Conservation (phyloP, 345 rosid species). For the Cardiospermum halicacabum region DNA sequence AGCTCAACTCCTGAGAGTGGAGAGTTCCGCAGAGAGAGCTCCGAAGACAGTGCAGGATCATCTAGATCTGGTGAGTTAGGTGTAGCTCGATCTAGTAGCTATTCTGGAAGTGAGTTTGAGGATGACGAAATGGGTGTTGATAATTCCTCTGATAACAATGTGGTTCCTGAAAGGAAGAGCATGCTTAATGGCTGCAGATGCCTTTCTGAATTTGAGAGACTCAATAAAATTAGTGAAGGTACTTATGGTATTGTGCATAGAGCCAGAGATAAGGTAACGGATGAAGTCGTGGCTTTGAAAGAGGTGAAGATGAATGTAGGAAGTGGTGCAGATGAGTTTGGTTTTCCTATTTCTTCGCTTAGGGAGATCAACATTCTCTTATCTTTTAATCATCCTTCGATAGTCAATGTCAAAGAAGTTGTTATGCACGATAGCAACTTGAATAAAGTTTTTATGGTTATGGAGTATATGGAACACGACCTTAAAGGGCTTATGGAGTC, state of each 20-base stretch:
- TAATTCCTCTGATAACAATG: constrained; percentile 17
- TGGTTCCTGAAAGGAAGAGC: constrained; percentile 23
- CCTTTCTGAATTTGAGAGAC: constrained; percentile 60
- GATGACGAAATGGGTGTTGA: constrained; percentile 24
- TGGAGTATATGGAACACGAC: constrained; percentile 94
- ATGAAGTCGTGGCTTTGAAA: constrained; percentile 77
- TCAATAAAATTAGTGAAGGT: constrained; percentile 81
- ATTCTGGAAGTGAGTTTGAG: constrained; percentile 26
- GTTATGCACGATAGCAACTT: constrained; percentile 46
- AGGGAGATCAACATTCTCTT: constrained; percentile 85
- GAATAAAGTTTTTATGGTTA: constrained; percentile 74
- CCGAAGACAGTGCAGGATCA: constrained; percentile 21
- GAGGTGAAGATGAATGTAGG: constrained; percentile 72
- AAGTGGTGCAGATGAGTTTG: constrained; percentile 57
- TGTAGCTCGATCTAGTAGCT: constrained; percentile 12
- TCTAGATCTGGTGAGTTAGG: constrained; percentile 31
- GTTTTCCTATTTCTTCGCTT: constrained; percentile 75
- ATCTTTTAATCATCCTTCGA: constrained; percentile 66
- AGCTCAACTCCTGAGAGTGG: constrained; percentile 41
- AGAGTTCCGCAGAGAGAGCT: constrained; percentile 34
- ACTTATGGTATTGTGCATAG: constrained; percentile 80
- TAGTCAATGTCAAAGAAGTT: constrained; percentile 79
- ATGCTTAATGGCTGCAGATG: constrained; percentile 67
- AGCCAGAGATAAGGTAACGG: constrained; percentile 65
- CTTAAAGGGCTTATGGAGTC: constrained; percentile 60